Base-by-base conservation (phyloP, 2,329 filamentous ascomycete species). In the Phialophora verrucosa region DNA sequence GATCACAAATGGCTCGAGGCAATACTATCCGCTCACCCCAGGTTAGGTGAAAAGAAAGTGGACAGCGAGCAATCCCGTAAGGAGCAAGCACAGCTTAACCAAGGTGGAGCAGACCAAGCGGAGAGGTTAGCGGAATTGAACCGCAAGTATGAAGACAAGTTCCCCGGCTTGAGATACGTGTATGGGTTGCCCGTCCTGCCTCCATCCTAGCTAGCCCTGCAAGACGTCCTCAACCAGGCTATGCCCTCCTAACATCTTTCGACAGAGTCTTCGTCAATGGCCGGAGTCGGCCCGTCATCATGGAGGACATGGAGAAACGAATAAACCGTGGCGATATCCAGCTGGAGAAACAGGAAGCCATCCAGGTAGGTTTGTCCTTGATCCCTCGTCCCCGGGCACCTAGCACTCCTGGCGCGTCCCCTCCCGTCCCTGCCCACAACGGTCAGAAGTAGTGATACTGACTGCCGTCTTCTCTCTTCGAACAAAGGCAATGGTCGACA, bases 401-500 rank as follows among this genome's bases (percentile, higher is more conserved):
- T 47, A n/a, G 14, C 11, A 42, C 17, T 42, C 35, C 35, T 17
- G 35, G 35, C 35, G 14, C 5, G 6, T 14, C 14, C 38, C n/a
- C n/a, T n/a, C n/a, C 17, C 17, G 17, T 44, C 38, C 38, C 38
- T n/a, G 6, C 3, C 17, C 14, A 8, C 17, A 44, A 7, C 2
- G 17, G 38, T 17, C 38, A 17, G 38, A 20, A 44, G 38, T 51
- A 20, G 31, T 25, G 58, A 20, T 23, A 54, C 60, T 62, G 32
- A 62, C 38, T 31, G 38, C 14, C 12, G 23, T 56, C 57, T 20
- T 29, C 50, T 65, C 35, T 47, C 5, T 23, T 14, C 58, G 7
- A 49, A n/a, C 7, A 54, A 63, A 92, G 90, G 93, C 93, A 49
- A 97, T 97, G 91, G 92, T 92, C 74, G 91, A 93, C 73, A 97